A percentile compares a stretch with the other conserved stretches of the same genome.
Evolutionary conservation across 2,329 filamentous ascomycete genomes (phyloP).

Genomic region (Scopulariopsis brevicaulis): DNA sequence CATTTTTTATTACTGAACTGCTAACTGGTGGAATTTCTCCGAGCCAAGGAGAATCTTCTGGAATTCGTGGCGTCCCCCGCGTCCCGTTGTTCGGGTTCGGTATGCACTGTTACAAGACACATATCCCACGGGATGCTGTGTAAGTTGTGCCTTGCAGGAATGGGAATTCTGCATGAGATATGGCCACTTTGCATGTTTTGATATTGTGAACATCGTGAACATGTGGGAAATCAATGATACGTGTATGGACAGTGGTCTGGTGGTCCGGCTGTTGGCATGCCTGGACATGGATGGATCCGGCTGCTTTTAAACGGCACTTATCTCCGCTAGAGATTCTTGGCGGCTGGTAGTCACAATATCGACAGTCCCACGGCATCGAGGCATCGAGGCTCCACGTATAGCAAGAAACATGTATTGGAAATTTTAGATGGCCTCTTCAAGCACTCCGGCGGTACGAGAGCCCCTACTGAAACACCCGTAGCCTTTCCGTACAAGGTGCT

Average conservation of each 20-base stretch:
- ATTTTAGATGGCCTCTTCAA: background rate
- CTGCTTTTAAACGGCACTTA: too few relatives aligned
- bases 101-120: background rate
- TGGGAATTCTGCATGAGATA: background rate
- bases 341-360: background rate
- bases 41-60: background rate
- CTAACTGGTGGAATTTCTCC: background rate
- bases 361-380: background rate
- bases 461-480: too few relatives aligned
- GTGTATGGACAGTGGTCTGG: background rate
- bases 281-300: too few relatives aligned
- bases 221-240: background rate
- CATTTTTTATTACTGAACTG: background rate
- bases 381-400: too few relatives aligned
- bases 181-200: background rate
- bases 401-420: background rate
- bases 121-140: background rate
- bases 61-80: background rate
- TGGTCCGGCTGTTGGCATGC: background rate
- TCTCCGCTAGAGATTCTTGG: too few relatives aligned
- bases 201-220: background rate
- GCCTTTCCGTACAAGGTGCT: too few relatives aligned
- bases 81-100: background rate
- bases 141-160: background rate
- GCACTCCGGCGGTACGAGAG: too few relatives aligned